Conservation (phyloP, 2,329 filamentous ascomycete genomes). For the Curvularia verruculosa region DNA sequence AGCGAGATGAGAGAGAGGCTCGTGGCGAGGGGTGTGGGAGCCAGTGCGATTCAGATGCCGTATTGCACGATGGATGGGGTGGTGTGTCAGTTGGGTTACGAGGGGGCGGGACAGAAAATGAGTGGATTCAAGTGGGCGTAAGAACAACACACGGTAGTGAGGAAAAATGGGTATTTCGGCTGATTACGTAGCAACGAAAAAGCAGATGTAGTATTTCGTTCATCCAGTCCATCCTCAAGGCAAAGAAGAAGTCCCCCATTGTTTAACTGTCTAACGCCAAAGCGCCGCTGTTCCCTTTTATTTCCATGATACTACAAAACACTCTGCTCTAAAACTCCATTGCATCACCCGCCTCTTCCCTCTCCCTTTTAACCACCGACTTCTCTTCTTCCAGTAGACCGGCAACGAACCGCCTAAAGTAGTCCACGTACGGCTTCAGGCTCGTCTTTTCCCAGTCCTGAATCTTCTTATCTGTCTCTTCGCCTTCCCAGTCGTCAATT, state of each 20-base stretch:
- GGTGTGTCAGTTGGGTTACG: constrained; percentile 25
- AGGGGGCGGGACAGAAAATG: neutral
- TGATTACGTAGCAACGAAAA: neutral
- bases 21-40: constrained; percentile 69
- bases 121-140: neutral
- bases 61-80: constrained; percentile 70
- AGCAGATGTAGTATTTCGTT: neutral
- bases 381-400: constrained; percentile 77
- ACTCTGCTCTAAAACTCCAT: constrained; percentile 67
- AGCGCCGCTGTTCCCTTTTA: neutral
- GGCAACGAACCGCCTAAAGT: constrained; percentile 82
- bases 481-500: constrained; percentile 78
- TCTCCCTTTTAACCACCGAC: constrained; percentile 57
- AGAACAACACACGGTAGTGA: neutral
- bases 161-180: neutral
- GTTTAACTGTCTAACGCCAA: neutral
- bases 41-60: constrained; percentile 72
- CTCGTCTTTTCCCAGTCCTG: constrained; percentile 98
- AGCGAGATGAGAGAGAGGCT: constrained; percentile 78
- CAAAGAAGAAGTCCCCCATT: neutral
- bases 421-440: constrained; percentile 88
- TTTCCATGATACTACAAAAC: neutral
- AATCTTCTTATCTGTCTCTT: constrained; percentile 57
- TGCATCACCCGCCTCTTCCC: constrained; percentile 59
- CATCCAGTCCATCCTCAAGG: neutral